Conservation (phyloP, 345 rosid species). For the Gynandropsis gynandra region DNA sequence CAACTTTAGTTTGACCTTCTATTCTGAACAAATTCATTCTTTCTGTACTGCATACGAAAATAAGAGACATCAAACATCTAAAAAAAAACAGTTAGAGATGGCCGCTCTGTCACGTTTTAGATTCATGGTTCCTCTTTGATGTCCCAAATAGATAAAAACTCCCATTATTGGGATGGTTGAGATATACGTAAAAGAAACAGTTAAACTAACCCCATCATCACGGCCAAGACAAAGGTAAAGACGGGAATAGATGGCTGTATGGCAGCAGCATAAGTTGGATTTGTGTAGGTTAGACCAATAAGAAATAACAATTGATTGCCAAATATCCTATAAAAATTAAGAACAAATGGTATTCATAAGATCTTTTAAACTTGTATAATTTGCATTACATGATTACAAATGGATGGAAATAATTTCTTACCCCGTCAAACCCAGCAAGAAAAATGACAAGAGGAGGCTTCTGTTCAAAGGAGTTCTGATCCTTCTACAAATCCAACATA, state of each 20-base stretch:
- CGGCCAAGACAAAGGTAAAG: conserved; percentile 86
- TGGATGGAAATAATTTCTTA: conserved; percentile 27
- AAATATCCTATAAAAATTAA: conserved; percentile 59
- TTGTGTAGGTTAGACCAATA: conserved; percentile 88
- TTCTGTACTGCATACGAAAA: conserved; percentile 84
- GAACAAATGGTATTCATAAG: conserved; percentile 9
- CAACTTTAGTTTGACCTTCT: conserved; percentile 91
- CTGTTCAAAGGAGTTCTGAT: conserved; percentile 67
- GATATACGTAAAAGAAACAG: background rate
- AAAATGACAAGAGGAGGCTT: conserved; percentile 56
- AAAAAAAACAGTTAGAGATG: background rate
- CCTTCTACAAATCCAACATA: conserved; percentile 38
- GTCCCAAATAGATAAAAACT: background rate
- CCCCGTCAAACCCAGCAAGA: conserved; percentile 93
- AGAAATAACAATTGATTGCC: conserved; percentile 97
- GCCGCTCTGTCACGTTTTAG: no score
- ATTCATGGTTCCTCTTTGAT: no score
- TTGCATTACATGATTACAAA: conserved; percentile 1
- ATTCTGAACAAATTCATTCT: conserved; percentile 62
- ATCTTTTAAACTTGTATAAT: conserved; percentile 11
- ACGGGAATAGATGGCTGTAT: conserved; percentile 97
- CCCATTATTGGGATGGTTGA: background rate
- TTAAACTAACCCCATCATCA: conserved; percentile 74
- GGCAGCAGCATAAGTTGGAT: conserved; percentile 98
- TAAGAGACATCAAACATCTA: conserved; percentile 15